These are phyloP conservation scores for Puccinia horiana DNA, from an alignment of 1,284 basidiomycete genomes.

Conservation along the genomic window DNA sequence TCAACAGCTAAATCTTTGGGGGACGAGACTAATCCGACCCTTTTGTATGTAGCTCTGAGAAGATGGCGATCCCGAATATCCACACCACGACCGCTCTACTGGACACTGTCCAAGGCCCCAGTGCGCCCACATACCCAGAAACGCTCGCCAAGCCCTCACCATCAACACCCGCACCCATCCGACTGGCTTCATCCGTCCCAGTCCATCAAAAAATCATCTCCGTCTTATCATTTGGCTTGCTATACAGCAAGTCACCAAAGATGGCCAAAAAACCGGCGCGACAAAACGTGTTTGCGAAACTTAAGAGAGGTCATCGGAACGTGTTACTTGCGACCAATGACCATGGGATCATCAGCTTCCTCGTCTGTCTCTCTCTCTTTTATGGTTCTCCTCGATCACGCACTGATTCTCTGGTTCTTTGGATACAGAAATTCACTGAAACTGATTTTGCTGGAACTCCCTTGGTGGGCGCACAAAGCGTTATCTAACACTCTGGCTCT, in stretches of 20 bases:
- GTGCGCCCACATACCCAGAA: not conserved
- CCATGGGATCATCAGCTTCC: slow-evolving; percentile 48
- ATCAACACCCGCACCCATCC: not conserved
- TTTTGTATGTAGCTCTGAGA: slow-evolving; percentile 29
- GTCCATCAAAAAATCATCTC: not conserved
- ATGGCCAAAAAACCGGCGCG: not conserved
- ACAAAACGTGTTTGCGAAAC: slow-evolving; percentile 42
- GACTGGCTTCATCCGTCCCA: not conserved
- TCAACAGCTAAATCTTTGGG: too few species aligned
- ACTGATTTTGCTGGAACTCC: slow-evolving; percentile 39
- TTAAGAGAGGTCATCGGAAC: slow-evolving; percentile 36
- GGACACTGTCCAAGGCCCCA: slow-evolving; percentile 19
- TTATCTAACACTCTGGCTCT: too few species aligned
- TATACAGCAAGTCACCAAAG: not conserved
- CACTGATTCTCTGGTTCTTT: not conserved
- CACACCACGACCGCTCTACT: slow-evolving; percentile 2
- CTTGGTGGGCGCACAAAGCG: slow-evolving; percentile 32
- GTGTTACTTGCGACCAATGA: slow-evolving; percentile 38
- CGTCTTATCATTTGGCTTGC: not conserved
- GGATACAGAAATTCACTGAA: slow-evolving; percentile 38
- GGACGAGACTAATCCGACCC: not conserved
- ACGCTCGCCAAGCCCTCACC: not conserved
- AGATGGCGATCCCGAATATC: slow-evolving; percentile 36
- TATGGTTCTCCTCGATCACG: not conserved
- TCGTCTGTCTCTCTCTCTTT: slow-evolving; percentile 17